Base-by-base conservation (phyloP, 2,329 filamentous ascomycete species). In the Spiromastix sp. region DNA sequence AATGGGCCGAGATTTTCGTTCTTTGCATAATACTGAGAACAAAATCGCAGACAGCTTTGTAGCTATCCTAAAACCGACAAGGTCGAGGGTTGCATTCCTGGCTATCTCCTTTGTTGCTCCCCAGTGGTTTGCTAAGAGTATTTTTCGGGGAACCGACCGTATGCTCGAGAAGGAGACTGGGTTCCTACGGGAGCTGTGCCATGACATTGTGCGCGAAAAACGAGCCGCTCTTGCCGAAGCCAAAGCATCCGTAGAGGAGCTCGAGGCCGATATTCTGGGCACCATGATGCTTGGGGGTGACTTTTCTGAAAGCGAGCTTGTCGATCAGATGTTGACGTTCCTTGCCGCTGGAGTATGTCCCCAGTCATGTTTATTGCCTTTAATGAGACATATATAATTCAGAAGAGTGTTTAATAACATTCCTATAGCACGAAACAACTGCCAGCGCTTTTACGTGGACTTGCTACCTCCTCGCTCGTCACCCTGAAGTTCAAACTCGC, bases 381-480 rank as follows among this genome's bases (percentile, higher is more conserved):
- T n/a, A n/a, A n/a, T n/a, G n/a, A n/a, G n/a, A n/a, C n/a, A n/a
- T n/a, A n/a, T n/a, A n/a, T n/a, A n/a, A n/a, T n/a, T n/a, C n/a
- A n/a, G n/a, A n/a, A n/a, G n/a, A n/a, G n/a, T n/a, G n/a, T n/a
- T n/a, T 91, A 53, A 91, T 93, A 83, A 93, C 84, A 0, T 91
- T 93, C 63, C 72, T 93, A 4, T 81, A 79, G 15, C 84, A 89
- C 55, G 82, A 89, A 60, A 89, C 84, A 1, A 87, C 82, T 0
- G 76, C 84, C 1, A 72, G 77, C 1, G 71, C 82, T 12, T 67
- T 91, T 52, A 81, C 78, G n/a, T 89, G 82, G 81, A 72, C 79
- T 3, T 59, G 77, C 5, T 83, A 85, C 51, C 63, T 79, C 28
- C 70, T 91, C n/a, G 74, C 74, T 46, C 67, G 68, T 13, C 59